Evolutionary conservation across 306 rosid genomes (phyloP).

Genomic region (Castanospermum australe): DNA sequence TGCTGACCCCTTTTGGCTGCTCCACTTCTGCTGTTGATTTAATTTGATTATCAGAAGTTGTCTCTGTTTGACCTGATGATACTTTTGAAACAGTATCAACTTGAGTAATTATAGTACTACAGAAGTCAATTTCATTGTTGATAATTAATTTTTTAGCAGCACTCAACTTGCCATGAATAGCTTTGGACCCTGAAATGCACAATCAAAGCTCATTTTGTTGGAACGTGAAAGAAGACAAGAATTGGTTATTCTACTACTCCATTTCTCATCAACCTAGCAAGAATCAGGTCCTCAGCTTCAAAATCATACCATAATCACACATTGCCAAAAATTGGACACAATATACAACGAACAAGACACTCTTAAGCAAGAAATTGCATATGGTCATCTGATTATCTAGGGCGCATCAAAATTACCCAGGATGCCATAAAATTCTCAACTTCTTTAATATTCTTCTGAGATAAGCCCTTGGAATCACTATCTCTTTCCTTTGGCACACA

Average conservation of each 20-base stretch:
- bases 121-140: conserved; percentile 62
- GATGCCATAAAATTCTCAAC: conserved; percentile 44
- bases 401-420: not conserved
- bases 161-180: conserved; percentile 32
- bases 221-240: conserved; percentile 12
- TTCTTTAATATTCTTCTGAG: conserved; percentile 46
- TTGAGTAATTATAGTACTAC: conserved; percentile 60
- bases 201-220: conserved; percentile 47
- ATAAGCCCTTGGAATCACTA: conserved; percentile 25
- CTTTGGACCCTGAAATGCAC: conserved; percentile 67
- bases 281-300: conserved; percentile 9
- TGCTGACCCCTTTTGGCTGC: conserved; percentile 23
- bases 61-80: conserved; percentile 41
- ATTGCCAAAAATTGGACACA: not conserved
- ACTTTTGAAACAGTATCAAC: conserved; percentile 79
- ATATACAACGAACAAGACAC: conserved; percentile 14
- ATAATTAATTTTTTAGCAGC: conserved; percentile 30
- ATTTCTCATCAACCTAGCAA: conserved; percentile 26
- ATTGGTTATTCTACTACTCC: not conserved
- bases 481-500: conserved; percentile 69
- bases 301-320: conserved; percentile 4
- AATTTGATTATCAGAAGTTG: conserved; percentile 29
- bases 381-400: conserved; percentile 2
- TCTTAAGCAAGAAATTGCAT: conserved; percentile 7
- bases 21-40: conserved; percentile 27